phyloP scores from a whole-genome alignment of 2,329 filamentous ascomycete species.

The Hypoxylon sp. region DNA sequence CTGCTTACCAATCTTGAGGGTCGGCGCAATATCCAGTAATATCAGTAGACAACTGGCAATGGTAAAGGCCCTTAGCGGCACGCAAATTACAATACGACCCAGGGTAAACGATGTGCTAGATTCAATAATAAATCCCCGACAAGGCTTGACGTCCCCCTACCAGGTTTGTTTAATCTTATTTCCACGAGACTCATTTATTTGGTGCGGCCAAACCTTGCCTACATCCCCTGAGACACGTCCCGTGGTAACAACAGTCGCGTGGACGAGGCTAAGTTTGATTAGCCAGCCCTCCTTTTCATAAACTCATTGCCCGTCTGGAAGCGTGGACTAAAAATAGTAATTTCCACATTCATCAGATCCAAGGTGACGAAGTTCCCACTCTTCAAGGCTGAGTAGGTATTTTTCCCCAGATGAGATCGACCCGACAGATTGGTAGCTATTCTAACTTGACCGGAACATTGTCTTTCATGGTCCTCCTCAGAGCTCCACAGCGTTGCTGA shows the following conservation, averaged over 20 bases:
- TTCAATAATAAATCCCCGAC: neutral
- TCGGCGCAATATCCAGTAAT: neutral
- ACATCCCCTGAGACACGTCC: conserved; percentile 13
- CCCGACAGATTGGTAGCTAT: conserved; percentile 22
- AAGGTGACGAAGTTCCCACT: neutral
- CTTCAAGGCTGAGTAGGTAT: conserved; percentile 17
- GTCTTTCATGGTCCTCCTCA: neutral
- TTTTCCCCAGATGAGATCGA: conserved; percentile 21
- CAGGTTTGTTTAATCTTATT: neutral
- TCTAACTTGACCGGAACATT: conserved; percentile 6
- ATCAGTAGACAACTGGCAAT: neutral
- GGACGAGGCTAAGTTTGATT: conserved; percentile 1
- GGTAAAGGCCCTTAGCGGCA: neutral
- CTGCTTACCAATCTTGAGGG: neutral
- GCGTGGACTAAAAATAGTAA: neutral
- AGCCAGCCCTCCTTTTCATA: conserved; percentile 3
- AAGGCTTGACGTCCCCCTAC: neutral
- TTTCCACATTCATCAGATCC: neutral
- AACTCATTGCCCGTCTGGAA: neutral
- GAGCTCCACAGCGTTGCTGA: conserved; percentile 3
- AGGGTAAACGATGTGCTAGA: neutral
- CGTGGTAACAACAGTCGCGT: neutral
- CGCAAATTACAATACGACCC: neutral
- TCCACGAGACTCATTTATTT: neutral
- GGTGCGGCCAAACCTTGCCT: conserved; percentile 1